These are phyloP conservation scores for Podospora pseudopauciseta DNA, from an alignment of 495 filamentous ascomycete species.

Conservation along the genomic window DNA sequence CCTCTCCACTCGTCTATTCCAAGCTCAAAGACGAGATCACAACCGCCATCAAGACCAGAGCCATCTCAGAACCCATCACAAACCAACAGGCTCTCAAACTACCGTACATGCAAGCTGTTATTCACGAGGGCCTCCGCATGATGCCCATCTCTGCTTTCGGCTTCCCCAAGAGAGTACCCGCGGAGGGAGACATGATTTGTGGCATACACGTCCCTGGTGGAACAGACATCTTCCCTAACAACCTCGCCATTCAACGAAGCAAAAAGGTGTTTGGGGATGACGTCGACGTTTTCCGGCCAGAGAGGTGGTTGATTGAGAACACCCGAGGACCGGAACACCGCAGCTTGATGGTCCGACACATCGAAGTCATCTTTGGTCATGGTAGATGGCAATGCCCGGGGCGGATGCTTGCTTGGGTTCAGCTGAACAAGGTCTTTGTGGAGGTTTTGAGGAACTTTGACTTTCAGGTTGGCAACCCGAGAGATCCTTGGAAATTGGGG, in stretches of 20 bases:
- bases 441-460: constrained; percentile 20
- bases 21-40: not conserved
- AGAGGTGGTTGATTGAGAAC: not conserved
- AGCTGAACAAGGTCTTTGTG: not conserved
- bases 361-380: not conserved
- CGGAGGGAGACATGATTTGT: not conserved
- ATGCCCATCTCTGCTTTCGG: not conserved
- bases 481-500: not conserved
- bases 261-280: not conserved
- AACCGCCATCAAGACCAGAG: not conserved
- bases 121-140: not conserved
- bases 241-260: not conserved
- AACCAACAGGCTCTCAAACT: not conserved
- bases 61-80: not conserved
- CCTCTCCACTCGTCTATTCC: not conserved
- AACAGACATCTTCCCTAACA: not conserved
- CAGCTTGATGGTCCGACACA: not conserved
- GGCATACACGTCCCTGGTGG: not conserved
- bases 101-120: not conserved
- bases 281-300: not conserved
- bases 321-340: not conserved
- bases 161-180: not conserved
- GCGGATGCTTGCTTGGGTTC: constrained; percentile 1
- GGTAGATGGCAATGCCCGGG: not conserved
- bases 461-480: not conserved